Conservation (phyloP, 257 asterid species). For the Asclepias syriaca region DNA sequence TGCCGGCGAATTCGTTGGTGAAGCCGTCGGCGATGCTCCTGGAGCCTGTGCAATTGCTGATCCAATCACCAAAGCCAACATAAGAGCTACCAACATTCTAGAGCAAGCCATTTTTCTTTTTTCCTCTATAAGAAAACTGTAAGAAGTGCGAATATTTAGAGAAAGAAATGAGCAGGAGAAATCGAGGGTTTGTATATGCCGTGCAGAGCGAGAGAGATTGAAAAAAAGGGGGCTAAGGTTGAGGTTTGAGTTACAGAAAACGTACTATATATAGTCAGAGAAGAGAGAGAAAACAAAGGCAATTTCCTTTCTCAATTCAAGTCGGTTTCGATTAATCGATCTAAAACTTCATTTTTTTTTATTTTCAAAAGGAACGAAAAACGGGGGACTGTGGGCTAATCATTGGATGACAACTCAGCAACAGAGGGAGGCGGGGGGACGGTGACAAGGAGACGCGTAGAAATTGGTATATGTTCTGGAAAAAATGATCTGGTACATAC, state of each 20-base stretch:
- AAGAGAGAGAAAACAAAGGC: conserved; percentile 2
- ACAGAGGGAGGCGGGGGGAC: background rate
- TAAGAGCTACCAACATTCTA: conserved; percentile 13
- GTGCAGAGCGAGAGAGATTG: background rate
- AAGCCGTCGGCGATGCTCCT: conserved; percentile 35
- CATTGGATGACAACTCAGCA: conserved; percentile 27
- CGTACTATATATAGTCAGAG: conserved; percentile 8
- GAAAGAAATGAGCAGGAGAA: conserved; percentile 8
- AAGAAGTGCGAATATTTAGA: conserved; percentile 14
- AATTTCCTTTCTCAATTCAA: background rate
- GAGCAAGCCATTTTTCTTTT: conserved; percentile 28
- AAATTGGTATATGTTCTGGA: conserved; percentile 4
- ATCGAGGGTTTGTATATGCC: background rate
- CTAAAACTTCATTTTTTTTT: background rate
- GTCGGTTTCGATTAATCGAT: conserved; percentile 6
- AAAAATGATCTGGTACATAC: conserved; percentile 14
- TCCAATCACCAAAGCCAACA: conserved; percentile 35
- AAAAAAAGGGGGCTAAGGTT: background rate
- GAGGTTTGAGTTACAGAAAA: background rate
- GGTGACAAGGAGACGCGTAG: conserved; percentile 11
- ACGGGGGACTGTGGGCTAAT: conserved; percentile 6
- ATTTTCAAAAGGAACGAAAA: background rate
- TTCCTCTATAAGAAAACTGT: background rate
- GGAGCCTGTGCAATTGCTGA: conserved; percentile 49
- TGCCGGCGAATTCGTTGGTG: conserved; percentile 34